A percentile compares a stretch with the other conserved stretches of the same genome.
Evolutionary conservation across 164 flowering plant species (phyloP).

Genomic region (Nelumbo lutea): DNA sequence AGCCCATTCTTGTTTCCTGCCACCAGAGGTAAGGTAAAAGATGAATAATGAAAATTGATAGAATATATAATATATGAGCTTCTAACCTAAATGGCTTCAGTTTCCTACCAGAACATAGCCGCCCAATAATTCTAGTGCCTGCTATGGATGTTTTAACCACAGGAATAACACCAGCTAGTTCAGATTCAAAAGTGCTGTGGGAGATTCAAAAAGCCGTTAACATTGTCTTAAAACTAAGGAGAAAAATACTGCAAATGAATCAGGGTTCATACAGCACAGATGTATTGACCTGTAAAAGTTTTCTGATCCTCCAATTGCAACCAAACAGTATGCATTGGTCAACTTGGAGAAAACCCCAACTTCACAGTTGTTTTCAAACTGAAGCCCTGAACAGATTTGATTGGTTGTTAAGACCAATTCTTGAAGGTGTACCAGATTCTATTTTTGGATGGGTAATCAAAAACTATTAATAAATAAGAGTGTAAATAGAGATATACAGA

Average conservation of each 20-base stretch:
- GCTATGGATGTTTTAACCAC: conserved; percentile 84
- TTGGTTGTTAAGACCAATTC: background rate
- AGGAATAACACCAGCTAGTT: conserved; percentile 80
- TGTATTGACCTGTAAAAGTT: conserved; percentile 68
- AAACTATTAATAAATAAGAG: too few species aligned
- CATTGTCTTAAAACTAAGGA: background rate
- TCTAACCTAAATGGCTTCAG: background rate
- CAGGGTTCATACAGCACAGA: background rate
- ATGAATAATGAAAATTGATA: background rate
- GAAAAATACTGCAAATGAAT: conserved; percentile 1
- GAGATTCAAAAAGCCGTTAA: conserved; percentile 6
- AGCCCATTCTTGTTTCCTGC: conserved; percentile 92
- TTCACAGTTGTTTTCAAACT: conserved; percentile 73
- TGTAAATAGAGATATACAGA: too few species aligned
- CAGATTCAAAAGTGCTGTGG: conserved; percentile 75
- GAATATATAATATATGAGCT: background rate
- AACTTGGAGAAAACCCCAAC: conserved; percentile 78
- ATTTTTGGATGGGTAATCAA: too few species aligned
- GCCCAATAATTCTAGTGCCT: conserved; percentile 82
- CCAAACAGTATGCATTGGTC: conserved; percentile 81
- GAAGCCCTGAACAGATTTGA: conserved; percentile 42
- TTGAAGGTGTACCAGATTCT: background rate
- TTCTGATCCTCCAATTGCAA: conserved; percentile 93
- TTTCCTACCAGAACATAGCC: conserved; percentile 71
- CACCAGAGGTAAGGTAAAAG: background rate